A percentile compares a stretch with the other conserved stretches of the same genome.
Conservation (phyloP, 345 rosid genomes). For the Murraya koenigii region DNA sequence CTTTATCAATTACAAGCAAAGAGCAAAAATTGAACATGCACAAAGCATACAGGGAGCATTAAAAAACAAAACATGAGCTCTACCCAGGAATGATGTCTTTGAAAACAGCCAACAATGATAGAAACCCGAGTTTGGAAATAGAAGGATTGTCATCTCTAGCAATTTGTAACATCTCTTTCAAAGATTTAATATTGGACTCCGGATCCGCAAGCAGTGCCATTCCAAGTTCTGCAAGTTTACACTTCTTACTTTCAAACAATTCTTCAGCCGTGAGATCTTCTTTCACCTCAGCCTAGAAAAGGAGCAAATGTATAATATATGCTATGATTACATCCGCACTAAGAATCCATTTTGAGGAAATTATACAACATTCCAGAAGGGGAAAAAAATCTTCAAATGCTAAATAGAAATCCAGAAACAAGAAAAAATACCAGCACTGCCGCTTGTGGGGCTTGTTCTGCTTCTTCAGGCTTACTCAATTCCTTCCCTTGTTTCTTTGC, state of each 20-base stretch:
- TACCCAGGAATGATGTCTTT: slow-evolving; percentile 97
- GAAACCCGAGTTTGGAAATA: slow-evolving; percentile 63
- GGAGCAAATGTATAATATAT: neutral
- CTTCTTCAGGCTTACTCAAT: slow-evolving; percentile 35
- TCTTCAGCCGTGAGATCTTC: slow-evolving; percentile 84
- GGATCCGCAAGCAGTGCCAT: slow-evolving; percentile 70
- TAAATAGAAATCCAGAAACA: neutral
- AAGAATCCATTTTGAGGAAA: neutral
- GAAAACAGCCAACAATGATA: slow-evolving; percentile 89
- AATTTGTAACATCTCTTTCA: slow-evolving; percentile 74
- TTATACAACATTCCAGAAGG: neutral
- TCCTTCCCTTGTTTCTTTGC: slow-evolving; percentile 67
- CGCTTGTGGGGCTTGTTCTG: slow-evolving; percentile 58
- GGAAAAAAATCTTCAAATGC: neutral
- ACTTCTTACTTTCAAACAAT: slow-evolving; percentile 58
- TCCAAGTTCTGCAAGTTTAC: slow-evolving; percentile 83
- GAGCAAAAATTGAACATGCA: slow-evolving; percentile 8
- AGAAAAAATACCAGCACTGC: slow-evolving; percentile 62
- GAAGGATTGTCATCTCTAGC: slow-evolving; percentile 57
- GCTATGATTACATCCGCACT: neutral
- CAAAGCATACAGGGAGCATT: neutral
- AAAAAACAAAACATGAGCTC: slow-evolving; percentile 6
- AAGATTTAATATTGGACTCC: slow-evolving; percentile 62
- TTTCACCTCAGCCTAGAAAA: slow-evolving; percentile 82
- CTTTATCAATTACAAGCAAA: neutral